Evolutionary conservation across 345 rosid genomes (phyloP), one percentile per base, ranked within the genome.

Genomic region (Populus alba): DNA sequence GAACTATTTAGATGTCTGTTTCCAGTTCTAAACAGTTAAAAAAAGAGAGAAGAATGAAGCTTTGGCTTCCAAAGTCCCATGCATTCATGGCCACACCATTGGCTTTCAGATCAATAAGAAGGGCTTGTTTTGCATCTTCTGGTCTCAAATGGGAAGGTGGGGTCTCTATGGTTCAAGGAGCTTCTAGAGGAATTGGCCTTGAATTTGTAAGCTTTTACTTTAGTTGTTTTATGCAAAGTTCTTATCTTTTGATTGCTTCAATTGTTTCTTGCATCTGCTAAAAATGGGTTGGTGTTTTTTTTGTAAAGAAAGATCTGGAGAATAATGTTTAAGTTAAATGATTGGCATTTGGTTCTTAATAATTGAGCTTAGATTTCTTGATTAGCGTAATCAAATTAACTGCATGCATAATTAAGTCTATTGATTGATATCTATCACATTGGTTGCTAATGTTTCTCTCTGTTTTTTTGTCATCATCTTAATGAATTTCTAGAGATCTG

Each of bases 101-200:
- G 78, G 75, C 57, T 66, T 20, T 76, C 16, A 73, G 78, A 43
- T 69, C 53, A n/a, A 66, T 45, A 12, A 71, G 55, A 65, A 71
- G 57, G 68, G 86, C 70, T 62, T 49, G 25, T 69, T 68, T 10
- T 17, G 10, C 45, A 35, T 81, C 80, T 66, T 76, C 89, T 33
- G 8, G 74, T 27, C 78, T 75, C 39, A 88, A 81, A 78, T 87
- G 89, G 90, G 87, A 87, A 80, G 96, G 91, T 73, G 94, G 94
- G 77, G 92, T 95, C 79, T 92, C 99, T 29, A 55, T 95, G 90
- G 96, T 92, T 38, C 99, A 95, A 82, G 98, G 98, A 77, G 97
- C 97, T 83, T 93, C 98, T 16, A 88, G 98, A 83, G 97, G 98
- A 84, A 89, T 93, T 76, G 97, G 97, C 77, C 89, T 92, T 63